Conservation (phyloP, 768 basidiomycete genomes). For the Amanita exitialis region DNA sequence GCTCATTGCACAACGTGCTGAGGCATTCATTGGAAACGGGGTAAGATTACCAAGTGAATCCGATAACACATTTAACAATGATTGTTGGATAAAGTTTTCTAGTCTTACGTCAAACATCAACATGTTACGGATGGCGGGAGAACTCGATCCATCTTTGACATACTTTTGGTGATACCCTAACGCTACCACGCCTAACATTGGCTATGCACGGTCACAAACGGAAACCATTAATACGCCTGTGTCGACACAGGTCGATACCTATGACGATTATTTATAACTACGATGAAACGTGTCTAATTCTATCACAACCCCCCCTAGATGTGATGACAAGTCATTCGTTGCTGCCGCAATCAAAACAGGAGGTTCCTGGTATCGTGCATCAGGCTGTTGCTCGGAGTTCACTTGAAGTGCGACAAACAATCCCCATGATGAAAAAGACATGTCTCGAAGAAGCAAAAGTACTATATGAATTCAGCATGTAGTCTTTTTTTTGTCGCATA, state of each 20-base stretch:
- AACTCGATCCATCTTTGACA: conserved; percentile 16
- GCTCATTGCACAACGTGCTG: conserved; percentile 38
- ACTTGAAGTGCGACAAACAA: no score
- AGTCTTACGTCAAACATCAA: conserved; percentile 29
- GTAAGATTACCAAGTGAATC: conserved; percentile 20
- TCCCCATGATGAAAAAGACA: no score
- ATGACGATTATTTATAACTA: background rate
- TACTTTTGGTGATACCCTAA: conserved; percentile 21
- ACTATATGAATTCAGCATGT: no score
- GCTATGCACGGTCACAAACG: background rate
- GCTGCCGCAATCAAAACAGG: no score
- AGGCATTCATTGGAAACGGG: conserved; percentile 47
- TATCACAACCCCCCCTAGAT: no score
- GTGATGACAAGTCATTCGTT: no score
- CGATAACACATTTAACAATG: background rate
- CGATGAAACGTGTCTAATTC: background rate
- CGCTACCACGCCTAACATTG: background rate
- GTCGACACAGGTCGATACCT: background rate
- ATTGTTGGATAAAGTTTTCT: conserved; percentile 21
- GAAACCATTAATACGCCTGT: background rate
- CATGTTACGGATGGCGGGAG: conserved; percentile 23
- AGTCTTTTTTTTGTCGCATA: no score
- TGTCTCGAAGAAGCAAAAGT: no score
- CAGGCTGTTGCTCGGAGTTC: no score
- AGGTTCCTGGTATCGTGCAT: no score